phyloP scores from a whole-genome alignment of 73 alveolate genomes.

The Tetrahymena malaccensis region DNA sequence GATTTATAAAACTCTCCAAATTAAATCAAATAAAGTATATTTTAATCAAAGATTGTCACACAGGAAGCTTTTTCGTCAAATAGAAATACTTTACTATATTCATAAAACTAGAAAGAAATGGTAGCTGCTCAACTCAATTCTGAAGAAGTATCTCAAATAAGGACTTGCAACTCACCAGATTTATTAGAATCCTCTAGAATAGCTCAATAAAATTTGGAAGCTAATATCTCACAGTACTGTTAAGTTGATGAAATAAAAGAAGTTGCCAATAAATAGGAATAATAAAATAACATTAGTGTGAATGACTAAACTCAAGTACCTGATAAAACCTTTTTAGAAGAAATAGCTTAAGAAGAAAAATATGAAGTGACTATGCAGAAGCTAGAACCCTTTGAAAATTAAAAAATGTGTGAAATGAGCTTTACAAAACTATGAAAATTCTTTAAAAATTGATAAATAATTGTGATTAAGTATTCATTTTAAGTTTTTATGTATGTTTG shows the following conservation, averaged over 20 bases:
- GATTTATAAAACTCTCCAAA: background rate
- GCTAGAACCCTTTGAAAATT: background rate
- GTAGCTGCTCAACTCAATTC: background rate
- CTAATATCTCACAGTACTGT: background rate
- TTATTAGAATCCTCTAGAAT: background rate
- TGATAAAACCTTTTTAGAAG: background rate
- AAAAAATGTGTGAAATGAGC: background rate
- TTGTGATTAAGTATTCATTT: too few species aligned
- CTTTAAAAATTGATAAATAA: too few species aligned
- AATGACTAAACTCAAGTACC: background rate
- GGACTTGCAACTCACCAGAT: background rate
- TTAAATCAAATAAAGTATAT: background rate
- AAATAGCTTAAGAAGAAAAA: background rate
- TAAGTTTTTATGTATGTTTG: too few species aligned
- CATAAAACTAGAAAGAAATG: background rate
- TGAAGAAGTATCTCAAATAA: background rate
- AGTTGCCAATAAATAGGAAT: background rate
- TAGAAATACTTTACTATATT: background rate
- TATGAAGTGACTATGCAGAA: background rate
- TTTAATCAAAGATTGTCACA: background rate
- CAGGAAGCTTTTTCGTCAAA: background rate
- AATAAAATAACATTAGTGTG: too few species aligned
- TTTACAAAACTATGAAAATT: background rate
- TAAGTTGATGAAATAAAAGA: background rate
- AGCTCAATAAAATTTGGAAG: background rate